Base-by-base conservation (phyloP, 2,329 filamentous ascomycete species). In the Blumeria hordei region DNA sequence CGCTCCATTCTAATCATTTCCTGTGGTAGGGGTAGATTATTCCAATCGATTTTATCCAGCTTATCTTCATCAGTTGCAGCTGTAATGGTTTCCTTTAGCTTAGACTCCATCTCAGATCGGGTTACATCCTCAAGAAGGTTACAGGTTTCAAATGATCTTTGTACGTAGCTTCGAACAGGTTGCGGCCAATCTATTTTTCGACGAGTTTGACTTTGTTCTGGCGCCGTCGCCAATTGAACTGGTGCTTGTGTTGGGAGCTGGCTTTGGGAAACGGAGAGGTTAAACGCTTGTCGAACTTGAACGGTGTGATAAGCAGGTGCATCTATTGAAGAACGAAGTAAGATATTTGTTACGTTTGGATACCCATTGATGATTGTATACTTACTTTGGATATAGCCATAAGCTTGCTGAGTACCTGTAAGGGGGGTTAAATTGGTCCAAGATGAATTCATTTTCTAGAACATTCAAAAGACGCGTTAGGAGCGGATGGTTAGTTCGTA, bases 111-210 rank as follows among this genome's bases (percentile, higher is more conserved):
- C 56, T 94, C 87, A 54, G 74, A 63, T 54, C 76, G 75, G 53
- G 71, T 67, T 49, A 88, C 76, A 41, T 76, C 74, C 5, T 74
- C 63, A 58, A 84, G 74, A 60, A 80, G 71, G 65, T 88, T 85
- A 57, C 80, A 76, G 32, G 79, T 76, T 53, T 85, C 79, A 66
- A 96, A 96, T 32, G 88, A 88, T 64, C 88, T 81, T 64, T 88
- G 83, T 35, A 96, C 90, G 69, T 95, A 96, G 60, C 76, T 73
- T 62, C 88, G 84, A 57, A 96, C 86, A n/a, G 82, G 77, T 45
- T 77, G 72, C 35, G 88, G 81, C 82, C 87, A 96, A 62, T 83
- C 78, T 62, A 83, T 80, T 70, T 83, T 66, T 59, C 64, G 65
- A 47, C 70, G 47, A 56, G 60, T 61, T 56, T 64, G 57, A 54